Percentiles rank a stretch among this genome's conserved stretches.
These are phyloP conservation scores for Penicillium freii DNA, from an alignment of 2,329 filamentous ascomycete genomes.

Conservation along the genomic window DNA sequence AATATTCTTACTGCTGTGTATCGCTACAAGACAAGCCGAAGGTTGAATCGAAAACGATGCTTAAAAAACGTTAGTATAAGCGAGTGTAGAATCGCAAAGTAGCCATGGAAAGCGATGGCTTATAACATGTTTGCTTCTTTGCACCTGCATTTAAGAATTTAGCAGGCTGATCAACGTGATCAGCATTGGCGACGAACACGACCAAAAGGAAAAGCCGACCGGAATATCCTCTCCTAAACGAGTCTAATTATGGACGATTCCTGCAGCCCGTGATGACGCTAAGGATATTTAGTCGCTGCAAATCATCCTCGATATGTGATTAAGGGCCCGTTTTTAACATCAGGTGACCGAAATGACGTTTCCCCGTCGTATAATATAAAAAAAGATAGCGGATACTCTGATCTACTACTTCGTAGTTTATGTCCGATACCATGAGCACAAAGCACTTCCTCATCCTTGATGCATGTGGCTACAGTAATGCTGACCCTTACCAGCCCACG, in stretches of 20 bases:
- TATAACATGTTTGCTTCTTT: constrained; percentile 14
- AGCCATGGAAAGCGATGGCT: neutral
- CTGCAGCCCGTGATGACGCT: constrained; percentile 3
- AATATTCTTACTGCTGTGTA: neutral
- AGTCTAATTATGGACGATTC: constrained; percentile 15
- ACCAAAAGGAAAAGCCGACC: constrained; percentile 2
- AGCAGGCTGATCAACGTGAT: constrained; percentile 21
- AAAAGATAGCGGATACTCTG: neutral
- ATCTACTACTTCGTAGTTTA: neutral
- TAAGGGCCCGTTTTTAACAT: constrained; percentile 1
- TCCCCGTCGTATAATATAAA: constrained; percentile 5
- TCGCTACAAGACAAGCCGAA: neutral
- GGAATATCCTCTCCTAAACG: constrained; percentile 3
- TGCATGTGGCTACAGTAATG: constrained; percentile 10
- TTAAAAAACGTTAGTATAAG: neutral
- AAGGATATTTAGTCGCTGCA: constrained; percentile 2
- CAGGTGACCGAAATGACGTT: constrained; percentile 5
- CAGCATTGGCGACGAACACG: constrained; percentile 15
- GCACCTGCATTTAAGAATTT: neutral
- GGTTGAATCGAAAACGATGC: neutral
- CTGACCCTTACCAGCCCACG: constrained; percentile 8
- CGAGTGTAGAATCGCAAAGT: constrained; percentile 1
- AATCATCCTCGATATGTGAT: constrained; percentile 7
- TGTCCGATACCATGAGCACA: constrained; percentile 6
- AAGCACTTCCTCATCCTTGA: neutral